Conservation (phyloP, 495 filamentous ascomycete genomes). For the Aspergillus asperescens region DNA sequence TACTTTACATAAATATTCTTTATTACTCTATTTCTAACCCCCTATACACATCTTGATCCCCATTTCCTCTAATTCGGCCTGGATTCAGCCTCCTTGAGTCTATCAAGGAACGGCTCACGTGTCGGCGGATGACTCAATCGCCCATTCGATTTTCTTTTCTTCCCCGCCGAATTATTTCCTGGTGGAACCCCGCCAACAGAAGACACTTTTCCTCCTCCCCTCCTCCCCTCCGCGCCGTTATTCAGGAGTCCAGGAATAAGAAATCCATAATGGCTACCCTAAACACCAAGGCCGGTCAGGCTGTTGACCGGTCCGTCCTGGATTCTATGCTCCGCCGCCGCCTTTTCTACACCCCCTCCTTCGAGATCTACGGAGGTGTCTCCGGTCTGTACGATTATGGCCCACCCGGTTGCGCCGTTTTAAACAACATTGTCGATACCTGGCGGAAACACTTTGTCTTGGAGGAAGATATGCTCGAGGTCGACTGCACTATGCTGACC, state of each 20-base stretch:
- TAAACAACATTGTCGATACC: slow-evolving; percentile 79
- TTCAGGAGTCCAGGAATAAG: slow-evolving; percentile 19
- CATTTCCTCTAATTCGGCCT: not conserved
- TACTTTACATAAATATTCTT: not conserved
- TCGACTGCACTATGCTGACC: slow-evolving; percentile 80
- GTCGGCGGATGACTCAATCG: slow-evolving; percentile 45
- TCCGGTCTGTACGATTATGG: slow-evolving; percentile 84
- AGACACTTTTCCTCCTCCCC: slow-evolving; percentile 21
- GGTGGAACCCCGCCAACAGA: slow-evolving; percentile 16
- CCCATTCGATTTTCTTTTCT: slow-evolving; percentile 35
- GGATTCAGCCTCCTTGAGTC: not conserved
- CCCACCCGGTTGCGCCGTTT: slow-evolving; percentile 71
- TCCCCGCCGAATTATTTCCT: slow-evolving; percentile 29
- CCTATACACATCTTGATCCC: not conserved
- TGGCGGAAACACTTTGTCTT: slow-evolving; percentile 93
- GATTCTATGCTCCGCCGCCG: slow-evolving; percentile 82
- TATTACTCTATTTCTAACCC: not conserved
- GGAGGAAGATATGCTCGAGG: slow-evolving; percentile 88
- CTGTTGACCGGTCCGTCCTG: slow-evolving; percentile 72
- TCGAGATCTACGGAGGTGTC: slow-evolving; percentile 88
- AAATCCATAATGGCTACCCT: slow-evolving; percentile 55
- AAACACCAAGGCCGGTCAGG: slow-evolving; percentile 78
- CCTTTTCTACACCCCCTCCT: slow-evolving; percentile 90
- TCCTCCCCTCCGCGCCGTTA: slow-evolving; percentile 15
- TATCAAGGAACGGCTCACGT: slow-evolving; percentile 22